Evolutionary conservation across 257 asterid genomes (phyloP), one percentile per base, ranked within the genome.

Genomic region (Gentiana dahurica): DNA sequence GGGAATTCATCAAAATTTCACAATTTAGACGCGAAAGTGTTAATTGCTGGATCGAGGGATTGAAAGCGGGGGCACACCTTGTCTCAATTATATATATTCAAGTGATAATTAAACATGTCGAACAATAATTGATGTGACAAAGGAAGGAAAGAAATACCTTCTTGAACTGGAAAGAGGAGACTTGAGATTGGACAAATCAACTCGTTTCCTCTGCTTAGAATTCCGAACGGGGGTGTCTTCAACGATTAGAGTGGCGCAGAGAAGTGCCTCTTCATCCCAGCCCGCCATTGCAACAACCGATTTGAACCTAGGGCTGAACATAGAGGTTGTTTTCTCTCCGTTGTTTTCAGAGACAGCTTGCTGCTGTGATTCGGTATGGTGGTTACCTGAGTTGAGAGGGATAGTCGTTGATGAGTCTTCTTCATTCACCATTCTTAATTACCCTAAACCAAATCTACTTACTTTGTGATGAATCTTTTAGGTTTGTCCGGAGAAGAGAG

Each of bases 271-370:
- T 70, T 91, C 96, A 49, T 91, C 98, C 98, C 98, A 91, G 54
- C 98, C 98, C 36, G 98, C 98, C 98, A 85, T 81, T 54, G 85
- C 96, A 12, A 94, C 98, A 34, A 80, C 88, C 1, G 98, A 85
- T 70, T 86, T 73, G 63, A 91, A 91, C 64, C 94, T 60, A 15
- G 98, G 98, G 64, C 94, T 91, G 71, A 91, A 73, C 73, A 85
- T 8, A 44, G 52, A 55, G 12, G 67, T 83, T 12, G 64, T 36
- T 58, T 61, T 65, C 11, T 69, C 74, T 15, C 69, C 75, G 66
- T 77, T 67, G 66, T 77, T 67, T 45, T 63, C 75, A n/a, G 54
- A 12, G 39, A 48, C 47, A 43, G 59, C 72, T 2, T 60, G 61
- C 45, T 65, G 72, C 58, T 69, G 74, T 7, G 33, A 51, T 8